Base-by-base conservation (phyloP, 2,329 filamentous ascomycete species). In the Gaeumannomyces sp. region DNA sequence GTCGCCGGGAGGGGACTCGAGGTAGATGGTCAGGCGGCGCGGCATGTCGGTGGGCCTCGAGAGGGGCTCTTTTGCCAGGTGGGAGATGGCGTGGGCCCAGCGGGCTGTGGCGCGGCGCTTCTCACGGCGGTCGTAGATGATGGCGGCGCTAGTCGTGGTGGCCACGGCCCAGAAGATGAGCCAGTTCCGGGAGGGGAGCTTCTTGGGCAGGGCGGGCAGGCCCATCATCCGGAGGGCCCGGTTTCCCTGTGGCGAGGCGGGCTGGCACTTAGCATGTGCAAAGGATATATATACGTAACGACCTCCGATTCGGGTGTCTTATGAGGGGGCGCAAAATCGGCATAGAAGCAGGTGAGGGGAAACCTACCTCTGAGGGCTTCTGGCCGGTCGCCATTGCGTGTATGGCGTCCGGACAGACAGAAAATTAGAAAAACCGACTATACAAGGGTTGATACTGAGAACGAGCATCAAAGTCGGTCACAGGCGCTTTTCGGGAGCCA, bases 151-250 rank as follows among this genome's bases (percentile, higher is more conserved):
- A 73, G 97, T 90, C 60, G 91, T 86, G 64, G 89, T 89, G 14
- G 89, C 89, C 64, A 98, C 76, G 60, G 89, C 83, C 77, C 93
- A 87, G 80, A 99, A 99, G 72, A 99, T 97, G 78, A 95, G 87
- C 95, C 95, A 99, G 76, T 98, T 98, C 67, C 95, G 90, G 25
- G 94, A 98, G 10, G 95, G 95, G 25, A 99, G 86, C 76, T 88
- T 92, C 71, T 88, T 84, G 66, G 91, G 90, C 67, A 97, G 85
- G 70, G 89, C 90, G 62, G 94, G 94, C 66, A 99, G 81, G 65
- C 94, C 94, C 79, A 95, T 87, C 84, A 91, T 90, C 68, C 85
- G 86, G 71, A 92, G 85, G 64, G 87, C 90, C 59, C 89, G 89
- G 77, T 94, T 94, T 62, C 84, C 81, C 71, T 81, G 76, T 16